These are phyloP conservation scores for Pulveroboletus sp. DNA, from an alignment of 768 basidiomycete genomes.

Conservation along the genomic window DNA sequence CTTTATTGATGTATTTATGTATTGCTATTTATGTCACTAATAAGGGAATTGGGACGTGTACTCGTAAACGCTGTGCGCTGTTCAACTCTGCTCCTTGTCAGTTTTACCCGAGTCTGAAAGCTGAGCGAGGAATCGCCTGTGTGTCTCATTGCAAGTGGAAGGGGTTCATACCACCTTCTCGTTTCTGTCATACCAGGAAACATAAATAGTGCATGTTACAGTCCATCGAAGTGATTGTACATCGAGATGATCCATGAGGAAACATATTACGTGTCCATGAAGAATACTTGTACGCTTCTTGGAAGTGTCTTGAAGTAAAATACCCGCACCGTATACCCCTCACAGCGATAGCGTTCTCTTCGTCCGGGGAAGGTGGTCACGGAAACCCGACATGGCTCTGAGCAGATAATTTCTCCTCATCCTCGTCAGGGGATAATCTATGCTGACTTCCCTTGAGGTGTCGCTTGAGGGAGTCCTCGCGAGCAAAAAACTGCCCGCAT, in stretches of 20 bases:
- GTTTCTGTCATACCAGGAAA: too few relatives aligned
- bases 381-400: neutral
- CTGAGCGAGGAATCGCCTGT: neutral
- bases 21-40: neutral
- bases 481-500: slow-evolving; percentile 23
- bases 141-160: neutral
- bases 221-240: neutral
- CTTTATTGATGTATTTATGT: neutral
- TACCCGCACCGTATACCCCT: too few relatives aligned
- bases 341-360: neutral
- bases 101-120: neutral
- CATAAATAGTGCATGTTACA: neutral
- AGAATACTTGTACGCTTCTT: neutral
- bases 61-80: too few relatives aligned
- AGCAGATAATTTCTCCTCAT: neutral
- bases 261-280: neutral
- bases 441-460: slow-evolving; percentile 19
- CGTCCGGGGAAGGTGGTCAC: neutral
- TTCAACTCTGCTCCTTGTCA: neutral
- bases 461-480: slow-evolving; percentile 28
- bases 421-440: neutral
- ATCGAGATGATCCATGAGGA: neutral
- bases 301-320: neutral
- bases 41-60: neutral
- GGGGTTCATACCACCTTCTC: neutral